Percentiles rank a stretch among this genome's conserved stretches.
Evolutionary conservation across 805 yeast species (phyloP).

Genomic region (Spathaspora hagerdaliae): DNA sequence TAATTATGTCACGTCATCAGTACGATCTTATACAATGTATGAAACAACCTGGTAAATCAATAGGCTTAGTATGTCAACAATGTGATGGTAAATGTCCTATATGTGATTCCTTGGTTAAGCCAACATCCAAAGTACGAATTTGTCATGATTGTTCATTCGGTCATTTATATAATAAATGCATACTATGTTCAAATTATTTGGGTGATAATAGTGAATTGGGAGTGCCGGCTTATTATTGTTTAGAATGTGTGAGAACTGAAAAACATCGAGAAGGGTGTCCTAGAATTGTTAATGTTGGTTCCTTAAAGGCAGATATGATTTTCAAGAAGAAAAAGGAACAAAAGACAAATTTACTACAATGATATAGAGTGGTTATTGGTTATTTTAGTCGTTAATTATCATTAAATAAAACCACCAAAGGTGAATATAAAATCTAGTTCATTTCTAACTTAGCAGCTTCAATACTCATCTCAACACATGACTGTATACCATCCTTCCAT

Average conservation of each 20-base stretch:
- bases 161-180: conserved; percentile 57
- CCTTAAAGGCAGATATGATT: conserved; percentile 63
- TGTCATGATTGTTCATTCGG: conserved; percentile 89
- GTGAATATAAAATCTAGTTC: conserved; percentile 7
- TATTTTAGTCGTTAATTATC: background rate
- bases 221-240: conserved; percentile 67
- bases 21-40: conserved; percentile 78
- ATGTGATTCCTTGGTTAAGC: conserved; percentile 82
- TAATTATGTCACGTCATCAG: conserved; percentile 80
- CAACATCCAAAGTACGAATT: conserved; percentile 59
- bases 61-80: conserved; percentile 72
- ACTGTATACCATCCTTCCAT: conserved; percentile 48
- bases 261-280: conserved; percentile 93
- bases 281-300: conserved; percentile 72
- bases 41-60: conserved; percentile 73
- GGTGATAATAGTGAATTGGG: conserved; percentile 43
- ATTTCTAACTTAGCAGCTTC: conserved; percentile 16
- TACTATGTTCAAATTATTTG: conserved; percentile 71
- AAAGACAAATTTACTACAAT: conserved; percentile 1
- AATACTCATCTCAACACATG: conserved; percentile 32
- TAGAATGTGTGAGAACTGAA: conserved; percentile 77
- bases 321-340: conserved; percentile 45
- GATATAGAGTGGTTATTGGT: no score
- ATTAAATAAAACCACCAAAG: background rate
- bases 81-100: conserved; percentile 92